phyloP scores from a whole-genome alignment of 352 stramenopile genomes.

The Phytophthora ramorum region DNA sequence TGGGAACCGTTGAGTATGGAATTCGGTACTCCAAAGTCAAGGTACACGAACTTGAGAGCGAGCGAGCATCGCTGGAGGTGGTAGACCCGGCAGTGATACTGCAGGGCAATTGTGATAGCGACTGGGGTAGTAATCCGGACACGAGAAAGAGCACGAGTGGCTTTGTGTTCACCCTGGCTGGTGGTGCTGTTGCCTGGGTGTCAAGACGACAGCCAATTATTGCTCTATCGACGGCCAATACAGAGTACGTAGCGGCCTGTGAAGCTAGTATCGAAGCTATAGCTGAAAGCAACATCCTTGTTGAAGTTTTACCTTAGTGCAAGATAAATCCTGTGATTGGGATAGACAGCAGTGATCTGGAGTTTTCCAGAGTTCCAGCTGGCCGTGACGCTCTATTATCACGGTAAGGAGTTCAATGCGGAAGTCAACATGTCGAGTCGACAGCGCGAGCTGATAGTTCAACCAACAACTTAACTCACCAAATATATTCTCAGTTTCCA shows the following conservation, averaged over 20 bases:
- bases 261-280: conserved; percentile 10
- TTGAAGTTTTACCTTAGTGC: not conserved
- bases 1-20: conserved; percentile 2
- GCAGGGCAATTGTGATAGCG: conserved; percentile 2
- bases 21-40: not conserved
- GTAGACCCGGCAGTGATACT: not conserved
- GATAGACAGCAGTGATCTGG: no score
- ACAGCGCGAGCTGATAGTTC: no score
- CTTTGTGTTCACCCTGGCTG: not conserved
- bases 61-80: no score
- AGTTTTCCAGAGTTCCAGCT: no score
- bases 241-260: conserved; percentile 10
- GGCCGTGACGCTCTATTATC: no score
- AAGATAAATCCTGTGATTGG: not conserved
- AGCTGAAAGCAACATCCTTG: not conserved
- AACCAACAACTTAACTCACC: no score
- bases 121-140: conserved; percentile 5
- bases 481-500: no score
- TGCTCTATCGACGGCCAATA: not conserved
- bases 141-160: conserved; percentile 4
- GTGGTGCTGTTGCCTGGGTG: conserved; percentile 4
- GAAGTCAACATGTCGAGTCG: no score
- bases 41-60: not conserved
- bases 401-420: no score
- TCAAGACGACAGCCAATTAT: conserved; percentile 1